A percentile compares a stretch with the other conserved stretches of the same genome.
These are phyloP conservation scores for Trichophyton simii DNA, from an alignment of 2,329 filamentous ascomycete genomes.

Conservation along the genomic window DNA sequence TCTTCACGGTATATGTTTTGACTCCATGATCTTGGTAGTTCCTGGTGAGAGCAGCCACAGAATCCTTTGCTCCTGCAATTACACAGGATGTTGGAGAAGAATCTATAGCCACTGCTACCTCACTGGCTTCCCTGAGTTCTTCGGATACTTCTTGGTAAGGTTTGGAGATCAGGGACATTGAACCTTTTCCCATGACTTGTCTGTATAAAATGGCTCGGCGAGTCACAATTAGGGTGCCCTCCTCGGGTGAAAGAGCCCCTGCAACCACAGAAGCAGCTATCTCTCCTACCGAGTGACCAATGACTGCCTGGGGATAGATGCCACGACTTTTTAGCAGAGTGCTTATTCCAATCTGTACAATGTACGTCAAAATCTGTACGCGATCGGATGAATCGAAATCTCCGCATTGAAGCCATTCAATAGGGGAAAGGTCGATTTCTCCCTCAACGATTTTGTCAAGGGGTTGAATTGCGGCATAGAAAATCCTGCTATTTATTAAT, in stretches of 20 bases:
- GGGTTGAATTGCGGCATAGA: neutral
- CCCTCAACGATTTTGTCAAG: neutral
- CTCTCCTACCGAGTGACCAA: constrained; percentile 14
- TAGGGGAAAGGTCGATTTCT: neutral
- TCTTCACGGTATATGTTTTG: neutral
- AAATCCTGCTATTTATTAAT: neutral
- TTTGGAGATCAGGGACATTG: neutral
- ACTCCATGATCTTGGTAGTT: neutral
- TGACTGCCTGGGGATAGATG: constrained; percentile 6
- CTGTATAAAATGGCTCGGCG: neutral
- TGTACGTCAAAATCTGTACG: neutral
- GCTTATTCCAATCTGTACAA: neutral
- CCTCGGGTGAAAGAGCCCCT: constrained; percentile 20
- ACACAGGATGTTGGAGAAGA: neutral
- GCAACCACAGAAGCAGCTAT: constrained; percentile 14
- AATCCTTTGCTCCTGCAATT: neutral
- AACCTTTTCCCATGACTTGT: neutral
- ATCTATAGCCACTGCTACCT: neutral
- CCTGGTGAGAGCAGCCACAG: neutral
- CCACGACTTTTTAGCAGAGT: neutral
- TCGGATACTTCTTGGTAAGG: neutral
- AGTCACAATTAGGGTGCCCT: constrained; percentile 5
- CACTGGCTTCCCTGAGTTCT: neutral
- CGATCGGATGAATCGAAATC: neutral
- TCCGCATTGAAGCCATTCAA: neutral